Percentiles rank a stretch among this genome's conserved stretches.
These are phyloP conservation scores for Chlamydomonas incerta DNA, from an alignment of 139 green algal species.

Conservation along the genomic window DNA sequence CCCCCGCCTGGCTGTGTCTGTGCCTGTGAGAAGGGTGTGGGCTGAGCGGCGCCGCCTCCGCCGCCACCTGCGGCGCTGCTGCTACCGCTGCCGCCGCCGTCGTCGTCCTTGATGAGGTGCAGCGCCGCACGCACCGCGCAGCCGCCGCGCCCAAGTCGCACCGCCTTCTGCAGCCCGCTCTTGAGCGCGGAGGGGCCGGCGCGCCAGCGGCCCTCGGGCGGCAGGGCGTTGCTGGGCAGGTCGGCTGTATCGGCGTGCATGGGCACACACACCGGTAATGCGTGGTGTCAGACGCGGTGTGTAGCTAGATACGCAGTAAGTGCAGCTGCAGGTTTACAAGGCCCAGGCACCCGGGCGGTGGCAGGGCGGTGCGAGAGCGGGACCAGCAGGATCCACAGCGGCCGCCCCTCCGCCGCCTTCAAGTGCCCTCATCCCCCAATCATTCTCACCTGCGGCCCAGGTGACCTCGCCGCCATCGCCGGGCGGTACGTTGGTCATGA, in stretches of 20 bases:
- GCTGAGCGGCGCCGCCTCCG: background rate
- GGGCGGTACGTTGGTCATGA: slow-evolving; percentile 47
- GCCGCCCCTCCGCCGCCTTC: no score
- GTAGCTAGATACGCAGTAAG: no score
- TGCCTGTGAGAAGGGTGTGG: no score
- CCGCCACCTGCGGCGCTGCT: background rate
- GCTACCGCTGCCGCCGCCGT: background rate
- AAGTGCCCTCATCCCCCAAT: no score
- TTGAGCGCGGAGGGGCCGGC: slow-evolving; percentile 55
- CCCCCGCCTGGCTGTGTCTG: no score
- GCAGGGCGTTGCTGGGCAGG: slow-evolving; percentile 40
- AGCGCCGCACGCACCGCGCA: slow-evolving; percentile 46
- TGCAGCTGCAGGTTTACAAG: no score
- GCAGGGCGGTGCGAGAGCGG: no score
- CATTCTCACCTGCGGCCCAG: slow-evolving; percentile 35
- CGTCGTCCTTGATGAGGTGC: slow-evolving; percentile 61
- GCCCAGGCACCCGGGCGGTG: no score
- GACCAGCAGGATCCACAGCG: no score
- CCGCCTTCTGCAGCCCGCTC: slow-evolving; percentile 72
- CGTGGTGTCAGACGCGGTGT: no score
- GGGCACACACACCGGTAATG: no score
- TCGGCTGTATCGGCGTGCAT: no score
- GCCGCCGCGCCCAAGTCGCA: slow-evolving; percentile 54
- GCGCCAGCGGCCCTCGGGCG: slow-evolving; percentile 39
- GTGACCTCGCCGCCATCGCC: slow-evolving; percentile 37